phyloP scores from a whole-genome alignment of 768 basidiomycete genomes.

The Tulasnella sp. region DNA sequence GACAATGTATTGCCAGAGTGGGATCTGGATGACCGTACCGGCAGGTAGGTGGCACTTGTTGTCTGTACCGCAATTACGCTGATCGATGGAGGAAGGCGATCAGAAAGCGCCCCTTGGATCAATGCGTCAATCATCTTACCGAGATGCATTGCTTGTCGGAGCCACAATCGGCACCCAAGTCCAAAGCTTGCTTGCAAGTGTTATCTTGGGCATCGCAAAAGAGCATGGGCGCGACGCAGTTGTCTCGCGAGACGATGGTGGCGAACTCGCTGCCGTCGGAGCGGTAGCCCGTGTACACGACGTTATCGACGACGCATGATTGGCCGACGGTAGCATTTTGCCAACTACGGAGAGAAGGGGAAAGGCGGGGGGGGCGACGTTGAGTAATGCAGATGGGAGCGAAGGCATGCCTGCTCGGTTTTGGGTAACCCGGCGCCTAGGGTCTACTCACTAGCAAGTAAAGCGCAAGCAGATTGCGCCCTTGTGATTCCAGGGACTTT shows the following conservation, averaged over 20 bases:
- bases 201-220: slow-evolving; percentile 60
- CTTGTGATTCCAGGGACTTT: neutral
- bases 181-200: slow-evolving; percentile 49
- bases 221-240: slow-evolving; percentile 52
- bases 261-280: slow-evolving; percentile 43
- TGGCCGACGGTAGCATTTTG: slow-evolving; percentile 59
- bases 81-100: neutral
- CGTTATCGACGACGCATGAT: slow-evolving; percentile 64
- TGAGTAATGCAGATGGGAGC: neutral
- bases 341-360: slow-evolving; percentile 40
- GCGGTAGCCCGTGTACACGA: slow-evolving; percentile 55
- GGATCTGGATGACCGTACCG: slow-evolving; percentile 6
- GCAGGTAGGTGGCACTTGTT: slow-evolving; percentile 2
- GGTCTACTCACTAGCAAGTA: slow-evolving; percentile 56
- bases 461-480: slow-evolving; percentile 66
- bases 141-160: slow-evolving; percentile 40
- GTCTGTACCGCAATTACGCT: slow-evolving; percentile 6
- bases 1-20: slow-evolving; percentile 8
- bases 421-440: neutral
- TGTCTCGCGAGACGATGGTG: slow-evolving; percentile 69
- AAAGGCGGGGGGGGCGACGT: neutral
- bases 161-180: slow-evolving; percentile 44
- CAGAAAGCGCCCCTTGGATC: neutral
- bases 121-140: neutral
- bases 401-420: neutral